Evolutionary conservation across 2,329 filamentous ascomycete species (phyloP).

Genomic region (Phaeophleospora eucalypticola): DNA sequence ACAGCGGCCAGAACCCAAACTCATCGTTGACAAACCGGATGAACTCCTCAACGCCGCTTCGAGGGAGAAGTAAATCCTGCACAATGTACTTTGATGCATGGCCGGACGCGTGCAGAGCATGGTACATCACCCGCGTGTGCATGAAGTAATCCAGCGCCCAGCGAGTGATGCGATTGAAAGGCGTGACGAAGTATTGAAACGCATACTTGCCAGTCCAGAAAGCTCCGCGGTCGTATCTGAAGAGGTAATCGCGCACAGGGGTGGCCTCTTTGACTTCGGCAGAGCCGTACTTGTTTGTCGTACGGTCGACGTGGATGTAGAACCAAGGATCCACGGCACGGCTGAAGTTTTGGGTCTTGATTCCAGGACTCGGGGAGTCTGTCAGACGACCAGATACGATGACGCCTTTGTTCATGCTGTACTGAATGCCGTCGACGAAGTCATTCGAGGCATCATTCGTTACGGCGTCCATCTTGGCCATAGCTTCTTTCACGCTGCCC

Average conservation of each 20-base stretch:
- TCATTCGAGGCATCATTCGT: constrained; percentile 45
- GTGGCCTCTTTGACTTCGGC: constrained; percentile 27
- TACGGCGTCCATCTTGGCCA: constrained; percentile 37
- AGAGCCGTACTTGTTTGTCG: constrained; percentile 41
- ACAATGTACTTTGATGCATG: constrained; percentile 56
- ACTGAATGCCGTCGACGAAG: constrained; percentile 59
- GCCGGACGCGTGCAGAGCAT: constrained; percentile 55
- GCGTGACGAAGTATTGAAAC: constrained; percentile 58
- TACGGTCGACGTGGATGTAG: constrained; percentile 60
- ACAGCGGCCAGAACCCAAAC: constrained; percentile 53
- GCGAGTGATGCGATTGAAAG: constrained; percentile 56
- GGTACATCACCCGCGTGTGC: constrained; percentile 59
- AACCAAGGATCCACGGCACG: constrained; percentile 65
- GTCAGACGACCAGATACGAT: constrained; percentile 40
- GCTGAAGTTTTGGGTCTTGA: constrained; percentile 47
- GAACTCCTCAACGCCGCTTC: constrained; percentile 49
- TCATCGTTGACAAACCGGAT: constrained; percentile 48
- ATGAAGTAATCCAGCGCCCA: constrained; percentile 59
- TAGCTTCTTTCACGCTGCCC: constrained; percentile 38
- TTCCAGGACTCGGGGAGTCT: constrained; percentile 30
- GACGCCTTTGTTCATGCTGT: constrained; percentile 40
- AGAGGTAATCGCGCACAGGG: constrained; percentile 52
- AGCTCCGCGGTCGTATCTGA: constrained; percentile 60
- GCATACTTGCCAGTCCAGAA: constrained; percentile 62
- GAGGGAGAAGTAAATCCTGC: constrained; percentile 60